phyloP scores from a whole-genome alignment of 2,329 filamentous ascomycete genomes.

The Chaetomiaceae sp. region DNA sequence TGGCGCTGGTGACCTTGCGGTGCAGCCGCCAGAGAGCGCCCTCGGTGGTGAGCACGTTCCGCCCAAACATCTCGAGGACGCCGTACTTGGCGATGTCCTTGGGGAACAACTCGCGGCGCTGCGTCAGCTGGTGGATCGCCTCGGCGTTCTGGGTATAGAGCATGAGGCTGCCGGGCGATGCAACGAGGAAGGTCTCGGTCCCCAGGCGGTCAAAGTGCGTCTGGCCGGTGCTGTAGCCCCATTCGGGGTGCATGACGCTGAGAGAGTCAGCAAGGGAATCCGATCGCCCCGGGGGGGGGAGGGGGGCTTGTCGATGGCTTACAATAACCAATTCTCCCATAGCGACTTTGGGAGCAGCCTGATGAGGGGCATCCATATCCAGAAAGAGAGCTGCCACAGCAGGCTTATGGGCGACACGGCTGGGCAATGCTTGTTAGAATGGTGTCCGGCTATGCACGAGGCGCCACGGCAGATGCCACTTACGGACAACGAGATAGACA shows the following conservation, averaged over 20 bases:
- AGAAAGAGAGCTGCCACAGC: constrained; percentile 52
- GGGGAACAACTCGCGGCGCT: constrained; percentile 65
- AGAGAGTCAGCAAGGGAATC: constrained; percentile 6
- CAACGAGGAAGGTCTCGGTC: constrained; percentile 58
- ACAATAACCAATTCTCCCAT: constrained; percentile 59
- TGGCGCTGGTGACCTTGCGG: constrained; percentile 65
- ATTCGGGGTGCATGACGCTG: constrained; percentile 56
- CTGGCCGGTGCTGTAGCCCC: constrained; percentile 53
- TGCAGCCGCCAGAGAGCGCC: constrained; percentile 67
- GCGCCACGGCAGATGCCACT: constrained; percentile 30
- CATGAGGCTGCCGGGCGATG: constrained; percentile 50
- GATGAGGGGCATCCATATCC: constrained; percentile 53
- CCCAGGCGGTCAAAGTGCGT: constrained; percentile 55
- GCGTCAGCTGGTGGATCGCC: constrained; percentile 60
- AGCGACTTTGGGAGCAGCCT: constrained; percentile 49
- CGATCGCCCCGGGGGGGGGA: neutral
- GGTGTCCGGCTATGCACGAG: neutral
- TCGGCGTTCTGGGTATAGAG: constrained; percentile 61
- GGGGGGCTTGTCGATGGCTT: constrained; percentile 29
- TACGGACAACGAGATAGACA: constrained; percentile 52
- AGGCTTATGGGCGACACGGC: constrained; percentile 47
- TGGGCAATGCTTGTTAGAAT: constrained; percentile 28
- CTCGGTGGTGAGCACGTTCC: constrained; percentile 68
- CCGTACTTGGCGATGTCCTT: constrained; percentile 60
- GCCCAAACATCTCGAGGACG: constrained; percentile 61